These are phyloP conservation scores for Raffaelea albimanens DNA, from an alignment of 2,329 filamentous ascomycete genomes.

Conservation along the genomic window DNA sequence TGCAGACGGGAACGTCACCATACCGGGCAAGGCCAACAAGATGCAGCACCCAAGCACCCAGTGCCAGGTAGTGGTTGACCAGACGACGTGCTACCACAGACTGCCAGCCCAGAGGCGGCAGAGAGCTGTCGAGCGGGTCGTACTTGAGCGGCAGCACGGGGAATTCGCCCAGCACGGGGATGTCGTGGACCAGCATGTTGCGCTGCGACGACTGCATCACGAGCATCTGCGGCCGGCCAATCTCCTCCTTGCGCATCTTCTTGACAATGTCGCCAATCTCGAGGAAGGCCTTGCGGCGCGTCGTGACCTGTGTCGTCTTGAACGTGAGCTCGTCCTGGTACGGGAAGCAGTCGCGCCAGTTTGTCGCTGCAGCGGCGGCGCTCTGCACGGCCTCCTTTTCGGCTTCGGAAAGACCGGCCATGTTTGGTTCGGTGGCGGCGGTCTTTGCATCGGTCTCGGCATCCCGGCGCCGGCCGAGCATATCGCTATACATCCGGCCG, in stretches of 20 bases:
- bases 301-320: conserved; percentile 80
- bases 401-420: conserved; percentile 1
- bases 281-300: conserved; percentile 76
- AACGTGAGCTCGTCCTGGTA: conserved; percentile 85
- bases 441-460: conserved; percentile 32
- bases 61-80: conserved; percentile 79
- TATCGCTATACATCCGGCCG: conserved; percentile 76
- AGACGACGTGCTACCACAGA: conserved; percentile 76
- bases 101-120: conserved; percentile 93
- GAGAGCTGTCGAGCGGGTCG: conserved; percentile 72
- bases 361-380: conserved; percentile 57
- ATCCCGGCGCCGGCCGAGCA: conserved; percentile 57
- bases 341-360: conserved; percentile 71
- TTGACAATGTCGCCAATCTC: conserved; percentile 83
- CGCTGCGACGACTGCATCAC: conserved; percentile 87
- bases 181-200: conserved; percentile 70
- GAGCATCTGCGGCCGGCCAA: conserved; percentile 64
- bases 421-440: neutral
- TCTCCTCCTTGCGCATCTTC: conserved; percentile 80
- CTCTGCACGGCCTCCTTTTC: conserved; percentile 24
- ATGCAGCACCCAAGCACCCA: conserved; percentile 89
- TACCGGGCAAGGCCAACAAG: conserved; percentile 81
- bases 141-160: conserved; percentile 72
- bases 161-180: conserved; percentile 75
- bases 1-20: conserved; percentile 89